Conservation (phyloP, 768 basidiomycete species). For the Scleroderma citrinum region DNA sequence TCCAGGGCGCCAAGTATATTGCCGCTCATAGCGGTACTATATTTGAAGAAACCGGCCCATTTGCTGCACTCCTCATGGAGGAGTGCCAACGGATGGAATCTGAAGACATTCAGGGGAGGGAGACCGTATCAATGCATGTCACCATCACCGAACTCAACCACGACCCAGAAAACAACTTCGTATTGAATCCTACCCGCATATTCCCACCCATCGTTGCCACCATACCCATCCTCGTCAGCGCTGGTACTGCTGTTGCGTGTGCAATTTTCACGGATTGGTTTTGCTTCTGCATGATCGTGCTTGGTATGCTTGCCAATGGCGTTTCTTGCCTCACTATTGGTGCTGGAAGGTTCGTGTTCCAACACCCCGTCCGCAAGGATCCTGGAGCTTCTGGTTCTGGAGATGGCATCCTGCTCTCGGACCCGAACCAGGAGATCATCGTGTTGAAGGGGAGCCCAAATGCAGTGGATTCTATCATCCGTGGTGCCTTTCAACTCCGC, state of each 20-base stretch:
- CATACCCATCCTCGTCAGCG: conserved; percentile 26
- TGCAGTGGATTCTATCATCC: conserved; percentile 27
- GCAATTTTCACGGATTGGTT: conserved; percentile 30
- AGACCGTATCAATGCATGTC: conserved; percentile 18
- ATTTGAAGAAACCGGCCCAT: conserved; percentile 33
- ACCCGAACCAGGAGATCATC: conserved; percentile 18
- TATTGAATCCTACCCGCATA: conserved; percentile 14
- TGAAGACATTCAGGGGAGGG: conserved; percentile 17
- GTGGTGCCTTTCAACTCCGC: conserved; percentile 25
- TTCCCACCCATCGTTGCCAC: conserved; percentile 22
- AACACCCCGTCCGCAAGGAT: conserved; percentile 19
- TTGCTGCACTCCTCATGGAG: conserved; percentile 3
- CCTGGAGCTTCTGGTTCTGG: conserved; percentile 22
- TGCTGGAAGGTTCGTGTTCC: conserved; percentile 24
- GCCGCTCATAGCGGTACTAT: conserved; percentile 58
- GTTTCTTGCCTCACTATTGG: conserved; percentile 30
- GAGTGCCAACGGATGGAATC: conserved; percentile 13
- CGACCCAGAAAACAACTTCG: conserved; percentile 12
- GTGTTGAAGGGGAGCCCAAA: conserved; percentile 25
- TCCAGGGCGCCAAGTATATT: conserved; percentile 55
- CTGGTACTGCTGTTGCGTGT: conserved; percentile 23
- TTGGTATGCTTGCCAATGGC: conserved; percentile 28
- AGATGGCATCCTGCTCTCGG: conserved; percentile 24
- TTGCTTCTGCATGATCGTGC: conserved; percentile 29
- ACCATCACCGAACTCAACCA: conserved; percentile 24